Conservation (phyloP, 768 basidiomycete species). For the Tephrocybe rancida region DNA sequence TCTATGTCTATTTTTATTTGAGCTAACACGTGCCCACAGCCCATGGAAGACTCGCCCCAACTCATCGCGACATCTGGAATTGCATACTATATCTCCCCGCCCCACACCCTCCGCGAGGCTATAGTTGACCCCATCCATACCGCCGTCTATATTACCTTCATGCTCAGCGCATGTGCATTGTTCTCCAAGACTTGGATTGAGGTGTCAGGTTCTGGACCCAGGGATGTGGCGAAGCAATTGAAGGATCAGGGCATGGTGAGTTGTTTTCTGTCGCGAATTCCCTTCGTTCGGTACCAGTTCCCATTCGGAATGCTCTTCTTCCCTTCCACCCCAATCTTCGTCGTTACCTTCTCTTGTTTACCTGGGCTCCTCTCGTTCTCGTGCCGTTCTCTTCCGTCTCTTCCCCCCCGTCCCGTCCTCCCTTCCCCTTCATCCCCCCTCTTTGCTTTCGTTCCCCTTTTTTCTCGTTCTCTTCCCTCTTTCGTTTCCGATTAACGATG, state of each 20-base stretch:
- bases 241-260: constrained; percentile 98
- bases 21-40: constrained; percentile 44
- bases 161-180: constrained; percentile 90
- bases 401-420: too few relatives aligned
- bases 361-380: too few relatives aligned
- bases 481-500: too few relatives aligned
- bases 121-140: constrained; percentile 95
- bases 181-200: constrained; percentile 99
- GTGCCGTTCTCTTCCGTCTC: too few relatives aligned
- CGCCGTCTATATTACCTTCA: constrained; percentile 87
- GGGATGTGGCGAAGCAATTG: constrained; percentile 96
- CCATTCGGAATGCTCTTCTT: not conserved
- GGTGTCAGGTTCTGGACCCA: constrained; percentile 92
- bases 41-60: constrained; percentile 92
- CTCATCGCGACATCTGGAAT: constrained; percentile 89
- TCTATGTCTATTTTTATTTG: not conserved
- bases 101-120: constrained; percentile 88
- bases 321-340: not conserved
- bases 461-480: too few relatives aligned
- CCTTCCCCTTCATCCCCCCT: too few relatives aligned
- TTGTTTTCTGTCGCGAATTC: too few relatives aligned
- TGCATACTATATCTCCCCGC: constrained; percentile 97
- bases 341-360: too few relatives aligned
- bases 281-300: too few relatives aligned
- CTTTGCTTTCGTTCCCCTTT: too few relatives aligned